These are phyloP conservation scores for Nicotiana otophora DNA, from an alignment of 257 asterid genomes.

Conservation along the genomic window DNA sequence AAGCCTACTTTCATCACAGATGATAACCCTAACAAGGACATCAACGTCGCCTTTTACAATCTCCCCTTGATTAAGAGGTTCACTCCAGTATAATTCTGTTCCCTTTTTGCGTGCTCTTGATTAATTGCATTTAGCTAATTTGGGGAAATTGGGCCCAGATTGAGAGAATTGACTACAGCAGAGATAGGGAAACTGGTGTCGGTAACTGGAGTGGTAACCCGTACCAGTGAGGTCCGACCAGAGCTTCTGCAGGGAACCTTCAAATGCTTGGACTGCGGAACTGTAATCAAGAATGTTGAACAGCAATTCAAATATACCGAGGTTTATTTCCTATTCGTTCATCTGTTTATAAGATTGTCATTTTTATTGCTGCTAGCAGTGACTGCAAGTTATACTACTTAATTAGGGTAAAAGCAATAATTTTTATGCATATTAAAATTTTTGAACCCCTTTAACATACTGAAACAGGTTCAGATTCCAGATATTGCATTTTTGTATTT, in stretches of 20 bases:
- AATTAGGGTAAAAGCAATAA: no score
- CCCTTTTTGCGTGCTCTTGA: not conserved
- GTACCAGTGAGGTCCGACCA: conserved; percentile 95
- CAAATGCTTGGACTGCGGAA: conserved; percentile 90
- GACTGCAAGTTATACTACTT: no score
- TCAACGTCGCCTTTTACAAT: conserved; percentile 80
- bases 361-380: no score
- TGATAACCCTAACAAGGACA: conserved; percentile 76
- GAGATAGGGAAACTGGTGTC: conserved; percentile 91
- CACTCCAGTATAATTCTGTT: not conserved
- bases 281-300: conserved; percentile 64
- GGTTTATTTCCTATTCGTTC: conserved; percentile 34
- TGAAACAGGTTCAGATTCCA: no score
- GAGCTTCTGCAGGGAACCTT: conserved; percentile 88
- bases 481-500: no score
- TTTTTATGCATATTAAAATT: no score
- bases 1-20: conserved; percentile 68
- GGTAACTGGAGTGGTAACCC: conserved; percentile 90
- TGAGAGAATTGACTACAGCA: conserved; percentile 79
- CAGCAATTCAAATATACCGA: conserved; percentile 95
- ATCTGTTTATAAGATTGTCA: no score
- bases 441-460: no score
- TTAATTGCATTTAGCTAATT: not conserved
- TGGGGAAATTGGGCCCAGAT: conserved; percentile 15
- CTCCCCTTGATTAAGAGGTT: conserved; percentile 75